Percentiles rank a stretch among this genome's conserved stretches.
Evolutionary conservation across 441 rosid species (phyloP).

Genomic region (Raphanus hybrid): DNA sequence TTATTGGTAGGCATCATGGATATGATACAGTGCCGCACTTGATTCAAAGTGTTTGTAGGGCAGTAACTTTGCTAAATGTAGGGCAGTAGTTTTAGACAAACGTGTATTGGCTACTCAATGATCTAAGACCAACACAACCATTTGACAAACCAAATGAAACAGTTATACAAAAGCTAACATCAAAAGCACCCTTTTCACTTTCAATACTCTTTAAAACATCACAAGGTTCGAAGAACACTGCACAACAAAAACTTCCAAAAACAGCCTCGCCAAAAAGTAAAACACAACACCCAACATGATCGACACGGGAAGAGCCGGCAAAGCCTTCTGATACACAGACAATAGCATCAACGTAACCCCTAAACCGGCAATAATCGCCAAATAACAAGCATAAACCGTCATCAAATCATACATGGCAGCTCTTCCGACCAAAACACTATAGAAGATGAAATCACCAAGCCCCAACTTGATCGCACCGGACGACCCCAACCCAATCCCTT

Average conservation of each 20-base stretch:
- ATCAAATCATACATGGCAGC: slow-evolving; percentile 92
- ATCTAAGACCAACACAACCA: no score
- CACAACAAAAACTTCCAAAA: slow-evolving; percentile 74
- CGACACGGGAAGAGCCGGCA: slow-evolving; percentile 92
- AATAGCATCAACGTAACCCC: slow-evolving; percentile 78
- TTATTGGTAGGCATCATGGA: no score
- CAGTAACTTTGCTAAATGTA: no score
- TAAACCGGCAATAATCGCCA: slow-evolving; percentile 87
- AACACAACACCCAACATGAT: slow-evolving; percentile 79
- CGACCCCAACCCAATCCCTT: slow-evolving; percentile 85
- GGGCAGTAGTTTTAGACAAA: neutral
- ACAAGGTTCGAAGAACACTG: slow-evolving; percentile 81
- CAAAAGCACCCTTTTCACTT: slow-evolving; percentile 8
- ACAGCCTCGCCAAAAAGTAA: slow-evolving; percentile 70
- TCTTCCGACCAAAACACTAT: slow-evolving; percentile 90
- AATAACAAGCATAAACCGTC: slow-evolving; percentile 93
- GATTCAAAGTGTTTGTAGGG: no score
- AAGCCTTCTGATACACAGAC: slow-evolving; percentile 87
- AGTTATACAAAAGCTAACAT: neutral
- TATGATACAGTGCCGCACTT: no score
- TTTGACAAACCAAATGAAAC: no score
- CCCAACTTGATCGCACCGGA: slow-evolving; percentile 93
- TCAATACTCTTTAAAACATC: slow-evolving; percentile 60
- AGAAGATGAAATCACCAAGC: slow-evolving; percentile 89
- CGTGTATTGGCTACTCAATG: neutral